phyloP scores from a whole-genome alignment of 495 filamentous ascomycete species.

The Lepraria neglecta region DNA sequence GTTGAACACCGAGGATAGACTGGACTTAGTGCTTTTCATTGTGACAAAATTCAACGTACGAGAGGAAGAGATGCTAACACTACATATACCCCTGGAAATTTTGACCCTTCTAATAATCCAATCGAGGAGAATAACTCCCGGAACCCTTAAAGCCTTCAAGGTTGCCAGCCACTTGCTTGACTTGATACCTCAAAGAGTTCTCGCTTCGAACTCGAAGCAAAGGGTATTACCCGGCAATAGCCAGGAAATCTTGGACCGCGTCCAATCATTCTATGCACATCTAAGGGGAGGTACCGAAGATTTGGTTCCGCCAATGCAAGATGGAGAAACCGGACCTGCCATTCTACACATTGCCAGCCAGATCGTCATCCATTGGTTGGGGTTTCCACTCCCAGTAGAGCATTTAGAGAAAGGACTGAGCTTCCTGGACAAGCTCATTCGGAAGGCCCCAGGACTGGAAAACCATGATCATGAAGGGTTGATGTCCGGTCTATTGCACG shows the following conservation, averaged over 20 bases:
- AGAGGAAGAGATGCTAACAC: slow-evolving; percentile 89
- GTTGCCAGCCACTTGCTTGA: slow-evolving; percentile 53
- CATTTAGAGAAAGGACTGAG: slow-evolving; percentile 18
- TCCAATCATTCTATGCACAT: slow-evolving; percentile 12
- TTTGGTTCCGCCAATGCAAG: slow-evolving; percentile 48
- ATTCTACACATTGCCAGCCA: slow-evolving; percentile 56
- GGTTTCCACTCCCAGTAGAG: slow-evolving; percentile 22
- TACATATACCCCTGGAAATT: slow-evolving; percentile 73
- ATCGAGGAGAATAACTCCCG: slow-evolving; percentile 10
- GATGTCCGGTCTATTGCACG: slow-evolving; percentile 13
- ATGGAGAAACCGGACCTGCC: slow-evolving; percentile 51
- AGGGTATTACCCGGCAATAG: background rate
- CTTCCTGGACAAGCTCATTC: slow-evolving; percentile 22
- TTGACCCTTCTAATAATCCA: slow-evolving; percentile 58
- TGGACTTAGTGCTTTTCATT: slow-evolving; percentile 75
- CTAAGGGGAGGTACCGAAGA: slow-evolving; percentile 8
- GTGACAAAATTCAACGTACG: slow-evolving; percentile 83
- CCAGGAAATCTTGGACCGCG: background rate
- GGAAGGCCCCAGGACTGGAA: slow-evolving; percentile 4
- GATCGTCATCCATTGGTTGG: slow-evolving; percentile 44
- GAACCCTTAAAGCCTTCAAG: slow-evolving; percentile 38
- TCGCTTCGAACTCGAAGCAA: slow-evolving; percentile 29
- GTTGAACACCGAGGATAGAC: slow-evolving; percentile 29
- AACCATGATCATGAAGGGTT: slow-evolving; percentile 13
- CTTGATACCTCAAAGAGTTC: slow-evolving; percentile 64